Base-by-base conservation (phyloP, 345 rosid genomes). In the Eucalyptus coolabah region DNA sequence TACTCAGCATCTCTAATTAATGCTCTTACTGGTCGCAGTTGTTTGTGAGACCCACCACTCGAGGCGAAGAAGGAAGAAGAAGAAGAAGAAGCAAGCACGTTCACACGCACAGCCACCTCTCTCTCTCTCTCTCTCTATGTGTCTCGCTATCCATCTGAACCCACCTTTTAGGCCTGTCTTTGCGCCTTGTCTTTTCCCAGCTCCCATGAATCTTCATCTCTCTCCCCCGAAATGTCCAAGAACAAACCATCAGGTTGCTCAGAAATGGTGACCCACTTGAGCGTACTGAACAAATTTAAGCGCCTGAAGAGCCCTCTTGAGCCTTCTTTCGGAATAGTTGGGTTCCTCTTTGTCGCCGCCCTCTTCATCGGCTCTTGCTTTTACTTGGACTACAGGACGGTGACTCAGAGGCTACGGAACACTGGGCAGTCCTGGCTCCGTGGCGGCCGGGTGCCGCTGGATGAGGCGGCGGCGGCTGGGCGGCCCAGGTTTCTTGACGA, bases 401-500 rank as follows among this genome's bases (percentile, higher is more conserved):
- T 92, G 65, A 91, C 90, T 60, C 89, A 42, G 72, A 83, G 92
- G 54, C 88, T 89, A 59, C 93, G 65, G 60, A 53, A 67, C 92
- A 87, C 82, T n/a, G 93, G 92, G 92, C 91, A 56, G 44, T 23
- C 86, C 60, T 56, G 89, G 88, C 9, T 77, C 87, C 82, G 81
- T 90, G 19, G 69, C 26, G 45, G 28, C 47, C 47, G 28, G 83
- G 47, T 40, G 28, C 47, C 30, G 45, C 83, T 4, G 28, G 47
- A 40, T 40, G 47, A 77, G 83, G 83, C 15, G 47, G 83, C 15
- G 47, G 83, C 47, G 5, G 67, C 89, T 72, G 90, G 87, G 90
- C 91, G 94, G 90, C 91, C 86, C 15, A 93, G 93, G 72, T 95
- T 95, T 90, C 95, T 95, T 32, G 95, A 95, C 53, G 92, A 93